Conservation (phyloP, 768 basidiomycete species). For the Psilocybe cubensis region DNA sequence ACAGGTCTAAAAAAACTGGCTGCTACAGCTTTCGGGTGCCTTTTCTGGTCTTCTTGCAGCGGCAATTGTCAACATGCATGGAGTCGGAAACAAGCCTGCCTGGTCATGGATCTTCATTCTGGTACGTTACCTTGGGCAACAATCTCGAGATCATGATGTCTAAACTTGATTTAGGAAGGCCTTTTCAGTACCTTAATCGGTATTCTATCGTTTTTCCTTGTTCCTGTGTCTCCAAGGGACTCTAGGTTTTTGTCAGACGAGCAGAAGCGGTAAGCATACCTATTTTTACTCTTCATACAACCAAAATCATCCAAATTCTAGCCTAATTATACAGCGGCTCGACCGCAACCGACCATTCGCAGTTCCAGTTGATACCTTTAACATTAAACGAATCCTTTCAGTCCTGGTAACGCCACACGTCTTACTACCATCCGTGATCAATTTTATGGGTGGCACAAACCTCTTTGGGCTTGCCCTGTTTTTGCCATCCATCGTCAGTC, state of each 20-base stretch:
- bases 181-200: conserved; percentile 52
- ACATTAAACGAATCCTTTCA: conserved; percentile 30
- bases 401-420: conserved; percentile 37
- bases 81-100: conserved; percentile 49
- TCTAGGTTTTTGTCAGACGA: conserved; percentile 31
- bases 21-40: conserved; percentile 49
- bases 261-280: conserved; percentile 31
- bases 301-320: background rate
- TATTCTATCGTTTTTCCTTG: conserved; percentile 40
- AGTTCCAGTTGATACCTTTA: conserved; percentile 31
- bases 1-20: background rate
- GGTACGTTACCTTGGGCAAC: conserved; percentile 27
- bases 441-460: conserved; percentile 38
- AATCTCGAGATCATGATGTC: conserved; percentile 46
- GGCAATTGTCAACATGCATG: conserved; percentile 59
- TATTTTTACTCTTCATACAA: background rate
- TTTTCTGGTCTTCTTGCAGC: conserved; percentile 70
- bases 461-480: conserved; percentile 40
- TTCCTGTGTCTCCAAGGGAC: conserved; percentile 35
- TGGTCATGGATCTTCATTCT: conserved; percentile 70
- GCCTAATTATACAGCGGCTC: conserved; percentile 31
- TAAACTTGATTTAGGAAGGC: conserved; percentile 17
- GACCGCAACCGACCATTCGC: conserved; percentile 35
- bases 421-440: conserved; percentile 33
- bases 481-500: conserved; percentile 40